Evolutionary conservation across 768 basidiomycete species (phyloP), one percentile per base, ranked within the genome.

Genomic region (Paxillus involutus): DNA sequence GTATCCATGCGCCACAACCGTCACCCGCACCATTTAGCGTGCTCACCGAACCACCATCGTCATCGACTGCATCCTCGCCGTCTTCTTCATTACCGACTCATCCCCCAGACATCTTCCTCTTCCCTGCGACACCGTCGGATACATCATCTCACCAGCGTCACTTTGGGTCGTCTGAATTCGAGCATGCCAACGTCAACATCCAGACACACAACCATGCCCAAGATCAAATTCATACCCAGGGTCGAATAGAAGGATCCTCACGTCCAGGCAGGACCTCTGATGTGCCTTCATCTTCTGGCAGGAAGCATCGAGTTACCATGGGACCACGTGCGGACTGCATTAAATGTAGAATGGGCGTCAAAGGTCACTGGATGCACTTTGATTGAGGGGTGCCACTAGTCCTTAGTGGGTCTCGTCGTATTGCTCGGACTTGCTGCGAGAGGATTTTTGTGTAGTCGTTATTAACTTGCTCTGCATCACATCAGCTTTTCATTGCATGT

Each of bases 351-450:
- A 67, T 80, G 61, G 78, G 83, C 5, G 79, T 87, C 1, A 85
- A 84, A 63, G 89, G 89, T 3, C 88, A 90, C 63, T 88, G 79
- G 71, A 80, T 84, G 69, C 88, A 90, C 70, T 75, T 85, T 56
- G 79, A 81, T 59, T 85, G 60, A 68, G 42, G 26, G 16, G 0
- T 9, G 16, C 26, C 26, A 26, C 26, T 26, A 19, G n/a, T 33
- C 32, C 9, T 9, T 33, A 12, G 32, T 14, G 3, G 12, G 21
- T 11, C 36, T 47, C 4, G 21, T 43, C 17, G 42, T 7, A 43
- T 43, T 43, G 42, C 41, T 43, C 19, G 24, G 3, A 24, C 41
- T 44, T 4, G 14, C 8, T 44, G 26, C 43, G 44, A 12, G 32
- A 10, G 32, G 32, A 11, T 33, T 9, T 33, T 30, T 30, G 14